Base-by-base conservation (phyloP, 495 filamentous ascomycete species). In the Daldinia childiae region DNA sequence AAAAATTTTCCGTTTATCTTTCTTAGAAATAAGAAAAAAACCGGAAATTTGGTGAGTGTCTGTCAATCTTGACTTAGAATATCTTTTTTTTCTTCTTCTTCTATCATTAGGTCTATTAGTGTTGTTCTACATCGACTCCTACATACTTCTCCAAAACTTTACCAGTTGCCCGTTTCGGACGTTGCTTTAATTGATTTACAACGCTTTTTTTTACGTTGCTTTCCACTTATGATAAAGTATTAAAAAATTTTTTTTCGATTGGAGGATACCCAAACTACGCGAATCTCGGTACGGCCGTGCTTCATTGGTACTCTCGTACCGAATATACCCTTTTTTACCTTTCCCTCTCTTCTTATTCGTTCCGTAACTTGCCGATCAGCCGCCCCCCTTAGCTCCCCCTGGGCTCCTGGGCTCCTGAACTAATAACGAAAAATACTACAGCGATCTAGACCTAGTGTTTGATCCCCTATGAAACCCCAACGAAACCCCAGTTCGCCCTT, bases 401-500 rank as follows among this genome's bases (percentile, higher is more conserved):
- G 12, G 29, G 24, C 27, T 27, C 54, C 43, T 61, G 38, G 52
- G 43, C 57, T 27, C 54, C 43, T 61, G 38, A 43, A 34, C 57
- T 30, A 65, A 64, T 64, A 68, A 57, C 59, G 27, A 68, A 58
- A 58, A 62, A 69, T 64, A 62, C 51, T 52, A 69, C 58, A 32
- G 58, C 58, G 62, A 66, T 73, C 65, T 73, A 39, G 65, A 48
- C 61, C 51, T 68, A 68, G 70, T 68, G 72, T 74, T 75, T 69
- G 66, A 70, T 62, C 68, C 63, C 65, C 62, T 58, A 66, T 69
- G 73, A 75, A 73, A 75, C 75, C 64, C 58, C 70, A 67, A 75
- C 75, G 70, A 77, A 73, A 75, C 73, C 58, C 51, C 56, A 69
- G 69, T 26, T 50, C 60, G 48, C 43, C 61, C 68, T 69, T 73